A percentile compares a stretch with the other conserved stretches of the same genome.
phyloP scores from a whole-genome alignment of 805 yeast species.

The Teunomyces kruisii region DNA sequence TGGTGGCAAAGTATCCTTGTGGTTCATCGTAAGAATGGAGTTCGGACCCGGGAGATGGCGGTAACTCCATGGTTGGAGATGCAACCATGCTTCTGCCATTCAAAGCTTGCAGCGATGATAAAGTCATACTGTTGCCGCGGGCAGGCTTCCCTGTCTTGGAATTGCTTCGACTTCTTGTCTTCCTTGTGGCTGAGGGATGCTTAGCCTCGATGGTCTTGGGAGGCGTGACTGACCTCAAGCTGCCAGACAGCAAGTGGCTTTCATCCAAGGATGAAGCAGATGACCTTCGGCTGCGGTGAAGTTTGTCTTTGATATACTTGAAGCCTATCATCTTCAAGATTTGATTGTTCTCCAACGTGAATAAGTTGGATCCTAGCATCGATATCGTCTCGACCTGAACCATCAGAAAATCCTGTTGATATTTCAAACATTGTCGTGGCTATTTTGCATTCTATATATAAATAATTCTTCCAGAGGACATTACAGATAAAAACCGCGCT shows the following conservation, averaged over 20 bases:
- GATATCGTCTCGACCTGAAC: neutral
- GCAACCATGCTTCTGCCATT: neutral
- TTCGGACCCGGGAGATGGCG: neutral
- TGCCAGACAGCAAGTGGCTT: neutral
- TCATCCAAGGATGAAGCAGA: neutral
- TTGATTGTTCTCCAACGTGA: constrained; percentile 2
- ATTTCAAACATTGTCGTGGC: too few species aligned
- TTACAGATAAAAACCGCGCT: neutral
- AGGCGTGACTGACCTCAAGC: neutral
- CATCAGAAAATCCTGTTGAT: neutral
- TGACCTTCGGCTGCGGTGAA: neutral
- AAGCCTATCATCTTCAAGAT: constrained; percentile 3
- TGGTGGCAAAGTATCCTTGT: neutral
- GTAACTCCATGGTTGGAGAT: neutral
- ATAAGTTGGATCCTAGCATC: neutral
- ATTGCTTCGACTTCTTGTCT: neutral
- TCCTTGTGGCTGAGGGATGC: neutral
- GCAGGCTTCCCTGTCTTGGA: neutral
- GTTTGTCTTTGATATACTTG: constrained; percentile 5
- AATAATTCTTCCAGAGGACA: neutral
- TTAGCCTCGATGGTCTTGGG: neutral
- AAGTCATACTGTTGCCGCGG: neutral
- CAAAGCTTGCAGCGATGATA: constrained; percentile 2
- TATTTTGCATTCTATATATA: neutral
- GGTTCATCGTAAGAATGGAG: neutral